phyloP scores from a whole-genome alignment of 2,329 filamentous ascomycete genomes.

The Talaromyces piceae region DNA sequence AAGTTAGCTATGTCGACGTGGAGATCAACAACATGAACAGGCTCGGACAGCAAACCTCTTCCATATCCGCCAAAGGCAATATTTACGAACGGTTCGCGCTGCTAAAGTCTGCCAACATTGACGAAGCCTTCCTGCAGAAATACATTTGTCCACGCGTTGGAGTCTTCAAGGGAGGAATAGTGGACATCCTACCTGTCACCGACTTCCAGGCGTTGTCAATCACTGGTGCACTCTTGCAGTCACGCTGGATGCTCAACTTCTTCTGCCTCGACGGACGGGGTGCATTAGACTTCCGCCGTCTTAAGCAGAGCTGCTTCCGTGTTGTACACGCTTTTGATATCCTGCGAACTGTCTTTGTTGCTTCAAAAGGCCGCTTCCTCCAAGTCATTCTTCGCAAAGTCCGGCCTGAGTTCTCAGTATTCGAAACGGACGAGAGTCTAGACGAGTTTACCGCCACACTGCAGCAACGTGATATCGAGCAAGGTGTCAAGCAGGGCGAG shows the following conservation, averaged over 20 bases:
- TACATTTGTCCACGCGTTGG: slow-evolving; percentile 46
- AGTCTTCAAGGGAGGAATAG: slow-evolving; percentile 45
- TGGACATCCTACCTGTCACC: slow-evolving; percentile 51
- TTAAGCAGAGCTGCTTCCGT: slow-evolving; percentile 35
- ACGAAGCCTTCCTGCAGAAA: slow-evolving; percentile 37
- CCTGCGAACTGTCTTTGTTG: slow-evolving; percentile 58
- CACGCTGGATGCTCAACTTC: slow-evolving; percentile 40
- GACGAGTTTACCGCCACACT: slow-evolving; percentile 48
- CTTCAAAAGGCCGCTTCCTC: slow-evolving; percentile 44
- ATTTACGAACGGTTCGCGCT: slow-evolving; percentile 12
- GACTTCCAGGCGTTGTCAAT: slow-evolving; percentile 38
- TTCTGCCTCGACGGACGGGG: slow-evolving; percentile 51
- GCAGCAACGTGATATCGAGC: slow-evolving; percentile 50
- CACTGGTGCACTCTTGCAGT: slow-evolving; percentile 29
- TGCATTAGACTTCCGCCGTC: slow-evolving; percentile 42
- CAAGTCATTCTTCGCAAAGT: slow-evolving; percentile 54
- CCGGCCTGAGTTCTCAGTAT: slow-evolving; percentile 43
- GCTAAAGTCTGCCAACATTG: slow-evolving; percentile 12
- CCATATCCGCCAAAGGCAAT: slow-evolving; percentile 6
- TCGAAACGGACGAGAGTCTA: slow-evolving; percentile 45
- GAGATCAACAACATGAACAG: slow-evolving; percentile 16
- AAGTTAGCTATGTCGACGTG: slow-evolving; percentile 13
- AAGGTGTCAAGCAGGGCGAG: slow-evolving; percentile 51
- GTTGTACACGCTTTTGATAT: slow-evolving; percentile 57
- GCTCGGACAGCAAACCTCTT: slow-evolving; percentile 10